A percentile compares a stretch with the other conserved stretches of the same genome.
Evolutionary conservation across 345 rosid species (phyloP).

Genomic region (Cardamine chenopodiifolia): DNA sequence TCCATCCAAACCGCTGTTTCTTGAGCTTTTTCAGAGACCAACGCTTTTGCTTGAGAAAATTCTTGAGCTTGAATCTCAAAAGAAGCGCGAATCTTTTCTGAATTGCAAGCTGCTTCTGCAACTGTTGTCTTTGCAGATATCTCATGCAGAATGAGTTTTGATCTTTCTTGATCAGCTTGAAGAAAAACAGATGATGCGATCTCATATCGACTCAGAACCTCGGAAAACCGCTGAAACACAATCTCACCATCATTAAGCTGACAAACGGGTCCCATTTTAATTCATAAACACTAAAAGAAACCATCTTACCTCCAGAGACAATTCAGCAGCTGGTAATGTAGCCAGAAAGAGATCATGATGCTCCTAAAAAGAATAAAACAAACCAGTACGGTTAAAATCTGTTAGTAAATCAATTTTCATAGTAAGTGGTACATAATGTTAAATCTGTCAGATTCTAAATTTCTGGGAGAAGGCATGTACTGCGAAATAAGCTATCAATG

Average conservation of each 20-base stretch:
- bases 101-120: slow-evolving; percentile 72
- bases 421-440: slow-evolving; percentile 5
- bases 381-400: slow-evolving; percentile 21
- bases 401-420: slow-evolving; percentile 7
- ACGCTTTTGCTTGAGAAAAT: slow-evolving; percentile 74
- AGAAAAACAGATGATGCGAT: slow-evolving; percentile 61
- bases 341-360: slow-evolving; percentile 87
- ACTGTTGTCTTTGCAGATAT: slow-evolving; percentile 78
- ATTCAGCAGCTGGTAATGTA: slow-evolving; percentile 75
- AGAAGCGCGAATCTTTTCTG: slow-evolving; percentile 62
- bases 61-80: slow-evolving; percentile 82
- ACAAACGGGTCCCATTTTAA: slow-evolving; percentile 1
- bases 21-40: slow-evolving; percentile 77
- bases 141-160: slow-evolving; percentile 69
- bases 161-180: slow-evolving; percentile 84
- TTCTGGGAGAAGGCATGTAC: slow-evolving; percentile 10
- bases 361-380: slow-evolving; percentile 55
- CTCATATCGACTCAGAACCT: slow-evolving; percentile 75
- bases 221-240: slow-evolving; percentile 69
- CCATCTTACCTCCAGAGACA: slow-evolving; percentile 74
- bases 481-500: neutral
- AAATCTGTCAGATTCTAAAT: slow-evolving; percentile 6
- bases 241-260: slow-evolving; percentile 32
- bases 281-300: slow-evolving; percentile 18
- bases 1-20: slow-evolving; percentile 84